Evolutionary conservation across 148 eudicot species (phyloP).

Genomic region (Rhododendron molle): DNA sequence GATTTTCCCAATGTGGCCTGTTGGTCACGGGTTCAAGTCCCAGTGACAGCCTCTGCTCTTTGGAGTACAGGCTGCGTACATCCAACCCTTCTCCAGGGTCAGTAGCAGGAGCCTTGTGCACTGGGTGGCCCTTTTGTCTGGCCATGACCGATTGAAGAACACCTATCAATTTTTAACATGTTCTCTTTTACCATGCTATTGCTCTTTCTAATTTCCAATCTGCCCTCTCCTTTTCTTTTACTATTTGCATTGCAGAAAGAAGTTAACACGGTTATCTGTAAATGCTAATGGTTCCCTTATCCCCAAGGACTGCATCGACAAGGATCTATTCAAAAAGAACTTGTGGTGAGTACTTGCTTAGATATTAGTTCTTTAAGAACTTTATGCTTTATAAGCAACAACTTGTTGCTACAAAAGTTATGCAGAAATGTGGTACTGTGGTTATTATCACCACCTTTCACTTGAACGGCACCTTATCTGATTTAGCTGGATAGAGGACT

Average conservation of each 20-base stretch:
- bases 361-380: background rate
- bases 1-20: background rate
- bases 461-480: background rate
- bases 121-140: background rate
- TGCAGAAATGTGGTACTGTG: background rate
- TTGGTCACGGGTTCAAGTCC: background rate
- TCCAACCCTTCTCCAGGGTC: background rate
- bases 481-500: background rate
- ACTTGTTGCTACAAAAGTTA: background rate
- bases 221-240: background rate
- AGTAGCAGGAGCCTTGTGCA: background rate
- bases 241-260: conserved; percentile 48
- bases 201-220: background rate
- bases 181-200: background rate
- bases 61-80: background rate
- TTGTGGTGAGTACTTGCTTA: conserved; percentile 49
- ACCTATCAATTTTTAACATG: background rate
- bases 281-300: conserved; percentile 79
- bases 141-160: background rate
- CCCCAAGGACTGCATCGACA: conserved; percentile 72
- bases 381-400: background rate
- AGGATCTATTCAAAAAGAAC: conserved; percentile 52
- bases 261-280: conserved; percentile 68
- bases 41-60: background rate
- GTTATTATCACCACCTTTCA: background rate